Base-by-base conservation (phyloP, 176 grass and related monocot genomes). In the Lolium multiflorum region DNA sequence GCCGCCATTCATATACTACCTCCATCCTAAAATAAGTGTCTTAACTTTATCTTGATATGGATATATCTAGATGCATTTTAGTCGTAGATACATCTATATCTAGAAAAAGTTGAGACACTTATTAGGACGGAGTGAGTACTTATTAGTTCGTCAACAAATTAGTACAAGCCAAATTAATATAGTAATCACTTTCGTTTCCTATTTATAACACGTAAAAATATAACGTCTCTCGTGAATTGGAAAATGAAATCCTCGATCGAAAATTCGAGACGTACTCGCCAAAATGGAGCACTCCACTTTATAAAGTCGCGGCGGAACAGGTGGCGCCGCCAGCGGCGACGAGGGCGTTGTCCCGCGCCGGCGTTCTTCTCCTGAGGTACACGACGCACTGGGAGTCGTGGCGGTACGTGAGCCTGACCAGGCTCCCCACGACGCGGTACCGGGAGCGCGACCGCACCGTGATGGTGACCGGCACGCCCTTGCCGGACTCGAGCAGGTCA, bases 401-500 rank as follows among this genome's bases (percentile, higher is more conserved):
- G 67, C 67, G 91, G 67, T 95, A 95, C 63, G 62, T 85, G 4
- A 90, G 81, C 70, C 78, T 77, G 68, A 98, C 46, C 16, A 98
- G 77, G 73, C 86, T 89, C 54, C 88, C 82, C 9, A 94, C 89
- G 17, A 95, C 88, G 28, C 82, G 69, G 60, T 98, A 98, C 55
- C 77, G 16, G 0, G 89, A 94, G 59, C 62, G 82, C 28, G 90
- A 77, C 74, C 77, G 79, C 14, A 92, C 88, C 72, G 77, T 77
- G 81, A 98, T 61, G 72, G 91, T 37, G 7, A 98, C 51, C 3
- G 83, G 88, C 77, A 95, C 85, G 61, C 96, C 96, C 11, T 24
- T 86, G 15, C 76, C 80, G 1, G 93, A 87, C 58, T 86, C 83
- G 21, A 98, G 86, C 89, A 95, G 65, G 86, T 98, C 96, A 82